Evolutionary conservation across 345 rosid genomes (phyloP), one percentile per base, ranked within the genome.

Genomic region (Euclidium syriacum): DNA sequence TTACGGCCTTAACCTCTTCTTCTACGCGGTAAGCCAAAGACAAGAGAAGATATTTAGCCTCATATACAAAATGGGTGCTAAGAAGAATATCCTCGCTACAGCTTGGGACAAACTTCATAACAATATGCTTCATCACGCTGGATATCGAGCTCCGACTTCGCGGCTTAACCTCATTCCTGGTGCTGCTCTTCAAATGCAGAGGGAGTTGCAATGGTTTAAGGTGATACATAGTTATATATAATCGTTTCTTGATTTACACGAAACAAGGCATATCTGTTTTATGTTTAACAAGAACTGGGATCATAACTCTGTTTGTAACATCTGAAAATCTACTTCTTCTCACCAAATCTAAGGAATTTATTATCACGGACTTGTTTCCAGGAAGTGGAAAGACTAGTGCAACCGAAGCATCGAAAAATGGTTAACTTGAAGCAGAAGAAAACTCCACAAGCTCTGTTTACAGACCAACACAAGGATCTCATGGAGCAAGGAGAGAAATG

Each of bases 201-300:
- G 95, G 59, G 95, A 87, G 51, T 59, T 85, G 3, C 95, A 85
- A 50, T 85, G 95, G 95, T 87, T 73, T 25, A 87, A 84, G 90
- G 95, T 87, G 14, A 49, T 38, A 7, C 35, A 52, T 51, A 32
- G 25, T 43, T 30, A 9, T 29, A 58, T 27, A 60, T 24, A 25
- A 15, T 6, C 41, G 25, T 56, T 70, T 17, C 70, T 71, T 71
- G 59, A 24, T 38, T 1, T 9, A 8, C 64, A 70, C 5, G 59
- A 32, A 62, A 30, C 24, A 63, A 30, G 24, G 8, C 5, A 0
- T 5, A 43, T 0, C 0, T 10, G 35, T 30, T 20, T 29, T 30
- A 3, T 30, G 10, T 32, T 25, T 12, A n/a, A 6, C 10, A 39
- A 0, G 23, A 27, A 12, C 8, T 15, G 8, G 24, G 2, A 17